Percentiles rank a stretch among this genome's conserved stretches.
Evolutionary conservation across 257 asterid genomes (phyloP).

Genomic region (Przewalskia tangutica): DNA sequence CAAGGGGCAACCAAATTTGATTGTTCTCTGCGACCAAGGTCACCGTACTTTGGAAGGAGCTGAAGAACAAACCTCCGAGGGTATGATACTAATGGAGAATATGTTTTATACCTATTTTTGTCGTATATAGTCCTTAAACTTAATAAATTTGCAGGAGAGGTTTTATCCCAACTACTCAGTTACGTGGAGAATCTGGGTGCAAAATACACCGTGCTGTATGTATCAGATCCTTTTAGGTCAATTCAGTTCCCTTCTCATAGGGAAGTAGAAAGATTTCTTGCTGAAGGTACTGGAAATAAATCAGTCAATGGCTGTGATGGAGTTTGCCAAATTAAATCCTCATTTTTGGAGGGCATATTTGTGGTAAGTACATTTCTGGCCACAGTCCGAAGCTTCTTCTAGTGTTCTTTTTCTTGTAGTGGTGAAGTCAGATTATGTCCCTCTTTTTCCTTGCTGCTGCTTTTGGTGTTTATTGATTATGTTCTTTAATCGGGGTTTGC

Average conservation of each 20-base stretch:
- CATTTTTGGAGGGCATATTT: conserved; percentile 79
- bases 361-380: conserved; percentile 50
- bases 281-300: conserved; percentile 59
- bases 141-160: conserved; percentile 47
- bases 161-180: conserved; percentile 57
- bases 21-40: conserved; percentile 62
- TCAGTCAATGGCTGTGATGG: conserved; percentile 64
- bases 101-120: conserved; percentile 6
- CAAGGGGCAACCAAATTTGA: conserved; percentile 44
- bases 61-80: conserved; percentile 49
- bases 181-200: conserved; percentile 59
- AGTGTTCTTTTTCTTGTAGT: background rate
- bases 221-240: conserved; percentile 69
- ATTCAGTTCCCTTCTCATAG: conserved; percentile 28
- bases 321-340: conserved; percentile 85
- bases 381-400: background rate
- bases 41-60: conserved; percentile 22
- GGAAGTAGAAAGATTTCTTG: conserved; percentile 70
- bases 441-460: background rate
- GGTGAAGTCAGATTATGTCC: background rate
- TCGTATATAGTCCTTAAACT: conserved; percentile 9
- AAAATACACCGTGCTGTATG: conserved; percentile 57
- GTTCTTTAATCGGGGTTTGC: background rate
- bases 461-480: background rate
- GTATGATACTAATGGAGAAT: conserved; percentile 19